phyloP scores from a whole-genome alignment of 1,284 basidiomycete species.

The Rhizoctonia solani region DNA sequence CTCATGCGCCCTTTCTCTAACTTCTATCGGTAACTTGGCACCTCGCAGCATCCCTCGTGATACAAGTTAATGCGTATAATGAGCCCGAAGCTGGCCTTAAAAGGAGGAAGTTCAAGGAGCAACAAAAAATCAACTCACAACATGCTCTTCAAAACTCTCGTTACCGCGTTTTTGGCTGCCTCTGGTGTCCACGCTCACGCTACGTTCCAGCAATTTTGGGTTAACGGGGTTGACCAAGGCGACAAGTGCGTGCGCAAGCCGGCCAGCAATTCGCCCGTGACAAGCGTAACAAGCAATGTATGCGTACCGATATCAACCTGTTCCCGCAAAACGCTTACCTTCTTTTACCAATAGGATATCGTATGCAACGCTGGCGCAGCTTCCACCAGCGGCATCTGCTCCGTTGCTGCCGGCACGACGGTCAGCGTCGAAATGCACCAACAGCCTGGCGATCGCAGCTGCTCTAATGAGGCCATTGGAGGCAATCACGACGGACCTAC shows the following conservation, averaged over 20 bases:
- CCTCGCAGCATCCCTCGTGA: slow-evolving; percentile 8
- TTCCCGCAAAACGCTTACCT: not conserved
- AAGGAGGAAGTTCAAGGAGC: not conserved
- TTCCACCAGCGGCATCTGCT: slow-evolving; percentile 25
- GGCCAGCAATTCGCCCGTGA: slow-evolving; percentile 34
- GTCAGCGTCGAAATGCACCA: slow-evolving; percentile 41
- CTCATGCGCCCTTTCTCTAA: not conserved
- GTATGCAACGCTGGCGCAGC: slow-evolving; percentile 38
- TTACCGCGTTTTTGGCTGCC: slow-evolving; percentile 18
- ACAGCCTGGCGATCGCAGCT: slow-evolving; percentile 39
- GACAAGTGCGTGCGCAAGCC: slow-evolving; percentile 35
- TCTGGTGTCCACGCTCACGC: slow-evolving; percentile 36
- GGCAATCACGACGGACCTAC: slow-evolving; percentile 39
- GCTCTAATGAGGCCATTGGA: slow-evolving; percentile 40
- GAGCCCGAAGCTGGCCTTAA: not conserved
- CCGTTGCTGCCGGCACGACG: slow-evolving; percentile 38
- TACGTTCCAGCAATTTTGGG: slow-evolving; percentile 39
- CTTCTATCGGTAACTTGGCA: slow-evolving; percentile 30
- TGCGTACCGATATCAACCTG: not conserved
- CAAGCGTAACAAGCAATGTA: slow-evolving; percentile 54
- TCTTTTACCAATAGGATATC: slow-evolving; percentile 17
- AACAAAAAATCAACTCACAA: not conserved
- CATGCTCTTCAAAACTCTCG: slow-evolving; percentile 14
- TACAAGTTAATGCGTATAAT: not conserved
- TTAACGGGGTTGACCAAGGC: slow-evolving; percentile 13